Evolutionary conservation across 139 green algal genomes (phyloP).

Genomic region (Trebouxia sp.): DNA sequence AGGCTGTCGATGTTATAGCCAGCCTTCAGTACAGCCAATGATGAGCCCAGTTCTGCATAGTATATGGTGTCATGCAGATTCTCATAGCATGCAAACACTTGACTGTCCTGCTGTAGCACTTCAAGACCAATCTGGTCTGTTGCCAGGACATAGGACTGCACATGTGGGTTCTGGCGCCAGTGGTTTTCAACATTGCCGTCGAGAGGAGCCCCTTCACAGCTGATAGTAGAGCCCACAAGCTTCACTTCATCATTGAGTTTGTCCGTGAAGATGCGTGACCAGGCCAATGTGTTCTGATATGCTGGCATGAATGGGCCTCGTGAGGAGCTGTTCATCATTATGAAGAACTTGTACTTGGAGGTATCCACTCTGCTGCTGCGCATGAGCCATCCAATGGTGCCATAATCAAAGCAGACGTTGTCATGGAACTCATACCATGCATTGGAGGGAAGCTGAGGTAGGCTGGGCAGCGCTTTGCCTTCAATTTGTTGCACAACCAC

Average conservation of each 20-base stretch:
- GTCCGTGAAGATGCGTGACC: constrained; percentile 49
- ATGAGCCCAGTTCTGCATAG: constrained; percentile 66
- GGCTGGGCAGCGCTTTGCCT: neutral
- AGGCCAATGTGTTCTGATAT: constrained; percentile 28
- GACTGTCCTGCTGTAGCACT: constrained; percentile 13
- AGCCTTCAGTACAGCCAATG: constrained; percentile 60
- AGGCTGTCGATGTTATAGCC: constrained; percentile 75
- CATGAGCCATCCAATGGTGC: constrained; percentile 52
- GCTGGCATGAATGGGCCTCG: constrained; percentile 57
- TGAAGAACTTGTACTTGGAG: constrained; percentile 50
- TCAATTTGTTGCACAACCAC: constrained; percentile 28
- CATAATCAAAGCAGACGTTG: constrained; percentile 39
- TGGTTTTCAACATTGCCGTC: constrained; percentile 51
- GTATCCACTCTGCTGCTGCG: constrained; percentile 28
- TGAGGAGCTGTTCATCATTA: constrained; percentile 69
- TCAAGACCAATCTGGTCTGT: constrained; percentile 54
- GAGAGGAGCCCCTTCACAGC: constrained; percentile 67
- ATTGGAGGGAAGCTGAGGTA: constrained; percentile 21
- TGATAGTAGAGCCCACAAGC: constrained; percentile 76
- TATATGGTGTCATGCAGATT: constrained; percentile 53
- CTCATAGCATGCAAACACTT: constrained; percentile 62
- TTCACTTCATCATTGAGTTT: constrained; percentile 56
- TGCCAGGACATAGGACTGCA: constrained; percentile 75
- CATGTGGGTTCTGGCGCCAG: constrained; percentile 76
- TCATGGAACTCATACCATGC: constrained; percentile 28